phyloP scores from a whole-genome alignment of 441 rosid species.

The Croton setiger region DNA sequence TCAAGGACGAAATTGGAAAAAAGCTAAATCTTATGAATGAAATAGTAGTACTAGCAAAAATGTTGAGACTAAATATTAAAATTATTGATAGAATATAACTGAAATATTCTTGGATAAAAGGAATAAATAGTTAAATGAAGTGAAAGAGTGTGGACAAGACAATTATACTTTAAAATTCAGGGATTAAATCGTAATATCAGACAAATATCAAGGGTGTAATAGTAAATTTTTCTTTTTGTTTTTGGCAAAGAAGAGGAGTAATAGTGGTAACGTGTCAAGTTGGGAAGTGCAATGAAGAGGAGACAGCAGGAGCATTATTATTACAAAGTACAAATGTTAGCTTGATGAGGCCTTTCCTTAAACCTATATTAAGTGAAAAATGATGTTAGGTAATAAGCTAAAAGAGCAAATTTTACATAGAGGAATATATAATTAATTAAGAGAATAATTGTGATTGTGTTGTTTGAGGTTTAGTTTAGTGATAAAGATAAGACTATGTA shows the following conservation, averaged over 20 bases:
- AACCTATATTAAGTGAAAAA: neutral
- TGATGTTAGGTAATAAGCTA: neutral
- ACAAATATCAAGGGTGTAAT: neutral
- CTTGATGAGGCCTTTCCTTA: constrained; percentile 7
- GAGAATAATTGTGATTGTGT: neutral
- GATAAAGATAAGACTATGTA: neutral
- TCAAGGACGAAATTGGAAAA: too few relatives aligned
- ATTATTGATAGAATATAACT: too few relatives aligned
- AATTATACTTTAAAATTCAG: too few relatives aligned
- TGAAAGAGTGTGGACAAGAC: too few relatives aligned
- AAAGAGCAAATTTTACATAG: neutral
- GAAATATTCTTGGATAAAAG: too few relatives aligned
- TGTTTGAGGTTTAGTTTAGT: neutral
- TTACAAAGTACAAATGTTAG: neutral
- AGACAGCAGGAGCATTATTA: constrained; percentile 12
- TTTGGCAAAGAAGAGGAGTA: neutral
- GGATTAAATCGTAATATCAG: too few relatives aligned
- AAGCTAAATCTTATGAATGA: neutral
- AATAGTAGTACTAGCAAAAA: too few relatives aligned
- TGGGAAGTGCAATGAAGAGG: neutral
- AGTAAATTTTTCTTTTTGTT: too few relatives aligned
- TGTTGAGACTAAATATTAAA: too few relatives aligned
- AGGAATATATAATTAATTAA: neutral
- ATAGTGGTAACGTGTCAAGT: neutral
- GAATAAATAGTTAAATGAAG: too few relatives aligned